Evolutionary conservation across 371 early-diverging fungal genomes (phyloP).

Genomic region (Mucor circinelloides): DNA sequence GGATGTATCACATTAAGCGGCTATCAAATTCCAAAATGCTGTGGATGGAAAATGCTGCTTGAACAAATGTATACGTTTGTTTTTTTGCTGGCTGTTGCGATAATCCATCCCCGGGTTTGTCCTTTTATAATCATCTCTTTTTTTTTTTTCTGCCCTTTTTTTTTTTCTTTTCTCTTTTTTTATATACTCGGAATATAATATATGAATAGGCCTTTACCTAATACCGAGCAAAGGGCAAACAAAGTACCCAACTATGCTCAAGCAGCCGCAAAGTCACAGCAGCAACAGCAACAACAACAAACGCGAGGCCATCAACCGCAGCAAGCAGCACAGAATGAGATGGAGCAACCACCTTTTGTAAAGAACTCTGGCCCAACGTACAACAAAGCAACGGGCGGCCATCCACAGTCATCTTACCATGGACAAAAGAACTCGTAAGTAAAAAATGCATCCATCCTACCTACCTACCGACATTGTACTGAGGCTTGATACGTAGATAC

Average conservation of each 20-base stretch:
- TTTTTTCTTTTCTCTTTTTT: background rate
- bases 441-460: too few species aligned
- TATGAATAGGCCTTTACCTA: conserved; percentile 1
- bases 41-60: background rate
- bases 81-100: background rate
- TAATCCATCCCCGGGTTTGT: background rate
- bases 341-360: background rate
- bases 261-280: conserved; percentile 4
- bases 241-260: conserved; percentile 1
- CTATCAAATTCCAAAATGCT: background rate
- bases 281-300: background rate
- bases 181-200: conserved; percentile 2
- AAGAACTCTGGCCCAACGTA: background rate
- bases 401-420: background rate
- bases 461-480: too few species aligned
- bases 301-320: conserved; percentile 7
- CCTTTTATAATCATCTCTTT: background rate
- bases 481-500: background rate
- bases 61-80: too few species aligned
- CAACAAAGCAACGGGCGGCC: background rate
- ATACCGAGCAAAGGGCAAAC: conserved; percentile 6
- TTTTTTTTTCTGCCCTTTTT: background rate
- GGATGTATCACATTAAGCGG: background rate
- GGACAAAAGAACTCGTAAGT: background rate
- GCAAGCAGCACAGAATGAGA: background rate